These are phyloP conservation scores for Ophiostoma sp. DNA, from an alignment of 2,329 filamentous ascomycete species.

Conservation along the genomic window DNA sequence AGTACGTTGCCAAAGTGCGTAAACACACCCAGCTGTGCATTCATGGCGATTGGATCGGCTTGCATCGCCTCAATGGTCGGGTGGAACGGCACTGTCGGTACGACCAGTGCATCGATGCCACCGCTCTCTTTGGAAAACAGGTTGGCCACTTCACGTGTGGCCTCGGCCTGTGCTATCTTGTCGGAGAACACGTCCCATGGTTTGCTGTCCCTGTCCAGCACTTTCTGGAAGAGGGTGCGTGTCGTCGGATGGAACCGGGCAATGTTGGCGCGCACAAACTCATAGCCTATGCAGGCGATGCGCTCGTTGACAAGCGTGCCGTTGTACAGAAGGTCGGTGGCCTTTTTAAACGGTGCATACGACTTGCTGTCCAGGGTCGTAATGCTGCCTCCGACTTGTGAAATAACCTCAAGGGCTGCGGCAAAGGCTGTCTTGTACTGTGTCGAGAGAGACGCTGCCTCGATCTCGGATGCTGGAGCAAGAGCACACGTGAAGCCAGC, in stretches of 20 bases:
- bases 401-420: not conserved
- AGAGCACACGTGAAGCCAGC: slow-evolving; percentile 6
- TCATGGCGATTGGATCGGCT: not conserved
- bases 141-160: not conserved
- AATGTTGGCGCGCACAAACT: slow-evolving; percentile 36
- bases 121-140: not conserved
- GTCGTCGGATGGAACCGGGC: slow-evolving; percentile 46
- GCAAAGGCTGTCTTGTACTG: not conserved
- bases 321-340: not conserved
- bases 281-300: slow-evolving; percentile 36
- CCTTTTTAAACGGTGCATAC: not conserved
- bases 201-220: slow-evolving; percentile 35
- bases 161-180: not conserved
- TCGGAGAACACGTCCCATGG: slow-evolving; percentile 41
- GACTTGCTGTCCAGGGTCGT: not conserved
- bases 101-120: not conserved
- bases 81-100: not conserved
- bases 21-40: not conserved
- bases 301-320: not conserved
- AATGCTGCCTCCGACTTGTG: not conserved
- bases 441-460: not conserved
- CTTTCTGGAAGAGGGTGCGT: slow-evolving; percentile 39
- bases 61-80: not conserved
- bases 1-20: not conserved
- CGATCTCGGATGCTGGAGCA: not conserved